These are phyloP conservation scores for Periconia sp. DNA, from an alignment of 2,329 filamentous ascomycete genomes.

Conservation along the genomic window DNA sequence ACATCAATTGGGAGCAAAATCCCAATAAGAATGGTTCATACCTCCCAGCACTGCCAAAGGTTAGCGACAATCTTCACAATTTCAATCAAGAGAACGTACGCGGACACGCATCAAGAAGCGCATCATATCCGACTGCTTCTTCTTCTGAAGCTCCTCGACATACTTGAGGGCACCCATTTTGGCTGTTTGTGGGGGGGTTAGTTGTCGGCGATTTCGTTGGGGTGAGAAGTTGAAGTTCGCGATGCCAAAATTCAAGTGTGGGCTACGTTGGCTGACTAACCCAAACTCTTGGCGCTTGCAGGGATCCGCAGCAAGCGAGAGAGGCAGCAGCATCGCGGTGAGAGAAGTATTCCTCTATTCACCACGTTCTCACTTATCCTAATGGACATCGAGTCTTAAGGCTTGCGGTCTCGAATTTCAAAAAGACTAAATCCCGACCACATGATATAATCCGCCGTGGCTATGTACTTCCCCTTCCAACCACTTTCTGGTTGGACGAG, in stretches of 20 bases:
- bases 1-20: constrained; percentile 54
- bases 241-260: constrained; percentile 35
- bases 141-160: constrained; percentile 99
- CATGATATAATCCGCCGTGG: too few relatives aligned
- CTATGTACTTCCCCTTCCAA: too few relatives aligned
- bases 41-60: constrained; percentile 84
- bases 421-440: too few relatives aligned
- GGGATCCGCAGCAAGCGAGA: constrained; percentile 1
- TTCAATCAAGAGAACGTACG: constrained; percentile 43
- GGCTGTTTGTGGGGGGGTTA: constrained; percentile 43
- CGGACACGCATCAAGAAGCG: constrained; percentile 94
- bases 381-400: too few relatives aligned
- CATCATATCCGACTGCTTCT: constrained; percentile 99
- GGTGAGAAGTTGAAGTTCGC: constrained; percentile 18
- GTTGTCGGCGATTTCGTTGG: constrained; percentile 34
- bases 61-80: constrained; percentile 32
- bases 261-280: constrained; percentile 29
- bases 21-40: constrained; percentile 53
- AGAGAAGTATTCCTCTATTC: too few relatives aligned
- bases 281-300: constrained; percentile 18
- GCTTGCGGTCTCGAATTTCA: too few relatives aligned
- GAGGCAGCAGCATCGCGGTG: neutral
- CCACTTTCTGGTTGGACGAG: too few relatives aligned
- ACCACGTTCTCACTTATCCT: too few relatives aligned
- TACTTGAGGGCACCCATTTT: constrained; percentile 99